Conservation (phyloP, 352 stramenopile species). For the Halophytophthora batemanensis region DNA sequence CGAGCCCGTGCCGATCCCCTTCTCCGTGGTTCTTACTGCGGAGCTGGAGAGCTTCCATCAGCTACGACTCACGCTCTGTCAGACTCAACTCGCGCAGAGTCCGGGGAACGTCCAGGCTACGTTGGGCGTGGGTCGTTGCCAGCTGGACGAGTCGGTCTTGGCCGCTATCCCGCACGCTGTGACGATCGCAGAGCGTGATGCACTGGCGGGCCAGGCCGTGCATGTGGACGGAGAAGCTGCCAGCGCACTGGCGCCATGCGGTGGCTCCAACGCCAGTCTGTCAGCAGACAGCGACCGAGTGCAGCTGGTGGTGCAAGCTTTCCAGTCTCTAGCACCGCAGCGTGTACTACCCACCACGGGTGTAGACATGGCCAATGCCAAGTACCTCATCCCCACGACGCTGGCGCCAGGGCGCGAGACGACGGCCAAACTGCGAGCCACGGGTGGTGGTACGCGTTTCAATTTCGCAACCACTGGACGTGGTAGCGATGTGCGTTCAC, state of each 20-base stretch:
- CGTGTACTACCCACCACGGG: conserved; percentile 52
- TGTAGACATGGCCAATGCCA: conserved; percentile 71
- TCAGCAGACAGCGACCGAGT: conserved; percentile 32
- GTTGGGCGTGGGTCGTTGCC: conserved; percentile 50
- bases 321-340: conserved; percentile 46
- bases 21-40: conserved; percentile 50
- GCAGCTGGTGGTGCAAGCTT: conserved; percentile 53
- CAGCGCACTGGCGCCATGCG: not conserved
- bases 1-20: conserved; percentile 39
- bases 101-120: conserved; percentile 38
- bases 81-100: conserved; percentile 41
- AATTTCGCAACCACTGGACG: conserved; percentile 20
- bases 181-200: conserved; percentile 41
- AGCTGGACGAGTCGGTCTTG: conserved; percentile 54
- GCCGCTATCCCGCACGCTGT: conserved; percentile 38
- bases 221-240: no score
- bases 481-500: conserved; percentile 31
- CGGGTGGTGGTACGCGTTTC: conserved; percentile 8
- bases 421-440: conserved; percentile 15
- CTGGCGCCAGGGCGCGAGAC: conserved; percentile 37
- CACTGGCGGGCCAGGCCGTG: no score
- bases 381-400: conserved; percentile 72
- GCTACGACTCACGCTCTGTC: conserved; percentile 63
- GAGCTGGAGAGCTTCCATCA: conserved; percentile 64
- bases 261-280: conserved; percentile 15